Evolutionary conservation across 352 stramenopile species (phyloP).

Genomic region (Phytophthora pluvialis): DNA sequence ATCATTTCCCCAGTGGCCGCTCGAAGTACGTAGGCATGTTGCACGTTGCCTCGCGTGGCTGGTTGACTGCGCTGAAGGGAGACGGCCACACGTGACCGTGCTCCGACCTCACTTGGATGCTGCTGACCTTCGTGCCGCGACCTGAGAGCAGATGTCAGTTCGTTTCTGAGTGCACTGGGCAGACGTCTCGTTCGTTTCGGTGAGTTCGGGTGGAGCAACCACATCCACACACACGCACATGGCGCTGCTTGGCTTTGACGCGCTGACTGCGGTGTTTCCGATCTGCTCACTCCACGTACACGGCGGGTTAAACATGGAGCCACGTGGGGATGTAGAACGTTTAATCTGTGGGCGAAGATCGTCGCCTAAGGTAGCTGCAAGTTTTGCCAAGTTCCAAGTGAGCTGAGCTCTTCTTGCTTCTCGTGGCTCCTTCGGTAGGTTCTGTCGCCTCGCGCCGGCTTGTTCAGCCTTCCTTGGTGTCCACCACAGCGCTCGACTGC

Average conservation of each 20-base stretch:
- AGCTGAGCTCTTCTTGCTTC: conserved; percentile 3
- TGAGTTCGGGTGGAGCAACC: conserved; percentile 1
- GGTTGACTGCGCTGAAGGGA: neutral
- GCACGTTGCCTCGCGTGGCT: neutral
- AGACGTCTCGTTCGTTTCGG: conserved; percentile 5
- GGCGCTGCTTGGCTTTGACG: no score
- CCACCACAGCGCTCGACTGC: neutral
- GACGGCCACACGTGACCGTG: no score
- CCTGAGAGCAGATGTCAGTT: neutral
- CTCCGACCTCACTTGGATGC: neutral
- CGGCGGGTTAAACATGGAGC: neutral
- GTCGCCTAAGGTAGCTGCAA: neutral
- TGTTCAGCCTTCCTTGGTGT: neutral
- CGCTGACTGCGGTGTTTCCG: neutral
- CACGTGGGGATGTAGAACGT: conserved; percentile 14
- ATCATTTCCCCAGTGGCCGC: conserved; percentile 30
- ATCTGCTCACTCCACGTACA: neutral
- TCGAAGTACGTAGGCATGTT: no score
- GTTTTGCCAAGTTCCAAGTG: neutral
- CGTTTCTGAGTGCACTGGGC: neutral
- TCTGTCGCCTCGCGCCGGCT: neutral
- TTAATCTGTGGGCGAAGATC: neutral
- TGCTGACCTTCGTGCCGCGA: neutral
- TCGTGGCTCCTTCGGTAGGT: neutral
- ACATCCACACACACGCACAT: no score